Conservation (phyloP, 495 filamentous ascomycete genomes). For the Oidiodendron maius region DNA sequence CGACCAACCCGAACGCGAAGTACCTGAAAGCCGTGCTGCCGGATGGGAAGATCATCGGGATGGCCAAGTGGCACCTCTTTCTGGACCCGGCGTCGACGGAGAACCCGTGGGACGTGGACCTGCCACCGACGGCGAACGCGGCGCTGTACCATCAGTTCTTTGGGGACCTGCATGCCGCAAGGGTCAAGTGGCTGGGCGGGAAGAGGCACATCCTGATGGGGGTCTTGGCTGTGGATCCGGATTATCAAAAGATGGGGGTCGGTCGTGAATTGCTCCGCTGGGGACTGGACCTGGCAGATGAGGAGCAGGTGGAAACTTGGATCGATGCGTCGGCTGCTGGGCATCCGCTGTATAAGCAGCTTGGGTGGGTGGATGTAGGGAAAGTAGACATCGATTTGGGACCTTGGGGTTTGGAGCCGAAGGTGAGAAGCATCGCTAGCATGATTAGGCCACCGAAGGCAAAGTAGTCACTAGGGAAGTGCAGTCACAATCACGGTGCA, state of each 20-base stretch:
- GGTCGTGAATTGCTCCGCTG: slow-evolving; percentile 5
- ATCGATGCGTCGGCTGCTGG: slow-evolving; percentile 4
- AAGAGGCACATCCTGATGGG: slow-evolving; percentile 7
- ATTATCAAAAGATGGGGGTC: slow-evolving; percentile 10
- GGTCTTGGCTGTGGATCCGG: slow-evolving; percentile 4
- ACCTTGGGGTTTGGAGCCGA: too few species aligned
- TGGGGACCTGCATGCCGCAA: background rate
- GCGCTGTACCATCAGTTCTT: background rate
- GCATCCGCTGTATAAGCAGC: slow-evolving; percentile 11
- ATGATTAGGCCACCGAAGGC: slow-evolving; percentile 3
- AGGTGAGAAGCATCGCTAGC: background rate
- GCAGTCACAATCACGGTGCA: too few species aligned
- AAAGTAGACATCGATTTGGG: slow-evolving; percentile 2
- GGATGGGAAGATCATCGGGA: background rate
- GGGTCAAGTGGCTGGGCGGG: slow-evolving; percentile 2
- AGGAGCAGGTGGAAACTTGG: slow-evolving; percentile 3
- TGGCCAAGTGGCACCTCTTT: slow-evolving; percentile 6
- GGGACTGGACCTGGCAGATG: slow-evolving; percentile 5
- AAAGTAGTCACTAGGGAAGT: too few species aligned
- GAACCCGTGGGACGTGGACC: background rate
- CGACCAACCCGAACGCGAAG: background rate
- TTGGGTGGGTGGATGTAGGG: slow-evolving; percentile 9
- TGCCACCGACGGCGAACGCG: background rate
- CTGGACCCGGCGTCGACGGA: background rate
- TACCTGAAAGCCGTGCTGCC: slow-evolving; percentile 4